Evolutionary conservation across 1,139 yeast species (phyloP), one percentile per base, ranked within the genome.

Genomic region (Blastobotrys raffinosifermentans): DNA sequence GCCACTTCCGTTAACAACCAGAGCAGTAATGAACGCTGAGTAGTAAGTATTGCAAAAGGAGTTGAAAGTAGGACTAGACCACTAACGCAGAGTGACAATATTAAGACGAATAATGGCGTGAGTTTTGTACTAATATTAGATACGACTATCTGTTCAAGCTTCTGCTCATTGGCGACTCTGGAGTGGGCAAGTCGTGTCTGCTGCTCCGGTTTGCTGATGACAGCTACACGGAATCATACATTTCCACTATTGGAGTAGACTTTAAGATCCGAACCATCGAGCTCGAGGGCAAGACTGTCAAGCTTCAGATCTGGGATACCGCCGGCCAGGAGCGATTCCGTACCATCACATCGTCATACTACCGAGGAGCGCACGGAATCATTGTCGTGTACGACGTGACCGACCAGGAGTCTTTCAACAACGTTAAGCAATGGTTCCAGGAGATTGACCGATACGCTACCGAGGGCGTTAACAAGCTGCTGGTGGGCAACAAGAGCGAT

Each of bases 281-380:
- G 57, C 72, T 91, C 47, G 97, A 91, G 53, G 98, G 97, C 49
- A 91, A 91, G 70, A 87, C 96, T 41, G 93, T 91, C 61, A 91
- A 91, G 69, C 73, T 93, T 56, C 98, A 91, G 67, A 89, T 91
- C 60, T 91, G 98, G 98, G 98, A 91, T 61, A 91, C 98, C 38
- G 98, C 98, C 6, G 98, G 98, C 19, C 98, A 91, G 67, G 98
- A 91, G 64, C 75, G 98, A 54, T 91, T 91, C 72, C 79, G 96
- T 70, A 91, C 98, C 38, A 91, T 91, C 63, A 91, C 98, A 34
- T 87, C 97, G 15, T 96, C 98, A 7, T 91, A 93, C 66, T 91
- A 91, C 71, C 81, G 98, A 61, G 98, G 98, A 38, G 96, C 98
- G 17, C 97, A 89, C 58, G 98, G 98, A 46, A 91, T 91, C 63